phyloP scores from a whole-genome alignment of 371 early-diverging fungal genomes.

The Mucor velutinosus region DNA sequence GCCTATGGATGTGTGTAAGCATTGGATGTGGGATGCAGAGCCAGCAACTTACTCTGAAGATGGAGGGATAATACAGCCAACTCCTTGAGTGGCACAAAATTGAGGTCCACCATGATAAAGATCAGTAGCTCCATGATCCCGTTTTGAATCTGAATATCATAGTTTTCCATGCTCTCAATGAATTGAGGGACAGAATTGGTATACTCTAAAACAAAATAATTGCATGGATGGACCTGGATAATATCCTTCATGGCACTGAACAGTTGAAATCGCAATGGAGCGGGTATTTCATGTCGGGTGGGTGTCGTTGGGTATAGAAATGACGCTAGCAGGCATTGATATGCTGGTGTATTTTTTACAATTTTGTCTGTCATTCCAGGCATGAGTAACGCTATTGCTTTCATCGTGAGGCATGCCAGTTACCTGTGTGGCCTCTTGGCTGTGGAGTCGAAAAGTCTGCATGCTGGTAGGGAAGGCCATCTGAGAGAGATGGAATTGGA shows the following conservation, averaged over 20 bases:
- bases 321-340: conserved; percentile 44
- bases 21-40: background rate
- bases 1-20: conserved; percentile 18
- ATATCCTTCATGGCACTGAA: conserved; percentile 45
- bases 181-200: conserved; percentile 54
- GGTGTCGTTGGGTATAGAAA: conserved; percentile 42
- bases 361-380: conserved; percentile 25
- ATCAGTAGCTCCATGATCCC: conserved; percentile 58
- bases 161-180: conserved; percentile 60
- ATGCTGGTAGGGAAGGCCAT: conserved; percentile 64
- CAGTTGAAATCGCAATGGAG: conserved; percentile 27
- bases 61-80: conserved; percentile 63
- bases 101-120: conserved; percentile 63
- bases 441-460: conserved; percentile 30
- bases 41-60: conserved; percentile 52
- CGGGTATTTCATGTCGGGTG: conserved; percentile 15
- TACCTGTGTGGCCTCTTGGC: conserved; percentile 25
- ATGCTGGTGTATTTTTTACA: conserved; percentile 52
- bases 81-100: conserved; percentile 72
- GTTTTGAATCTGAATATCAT: conserved; percentile 50
- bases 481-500: conserved; percentile 46
- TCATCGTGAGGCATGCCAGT: background rate
- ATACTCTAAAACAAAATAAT: conserved; percentile 59
- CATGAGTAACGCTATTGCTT: background rate
- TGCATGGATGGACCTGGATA: conserved; percentile 50